Base-by-base conservation (phyloP, 2,329 filamentous ascomycete genomes). In the Aureobasidium leucospermi region DNA sequence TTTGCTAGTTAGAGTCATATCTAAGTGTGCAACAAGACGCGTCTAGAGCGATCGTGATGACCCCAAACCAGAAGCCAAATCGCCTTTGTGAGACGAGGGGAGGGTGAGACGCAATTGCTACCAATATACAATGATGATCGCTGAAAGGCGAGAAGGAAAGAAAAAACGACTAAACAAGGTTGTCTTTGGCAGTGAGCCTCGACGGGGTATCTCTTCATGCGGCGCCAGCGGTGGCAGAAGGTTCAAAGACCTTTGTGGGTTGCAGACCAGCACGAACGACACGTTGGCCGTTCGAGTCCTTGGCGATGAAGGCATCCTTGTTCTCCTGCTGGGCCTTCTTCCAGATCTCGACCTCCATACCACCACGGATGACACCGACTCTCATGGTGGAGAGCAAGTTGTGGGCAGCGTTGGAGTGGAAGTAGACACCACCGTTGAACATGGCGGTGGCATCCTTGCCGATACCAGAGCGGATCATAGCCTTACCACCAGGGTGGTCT, bases 291-390 rank as follows among this genome's bases (percentile, higher is more conserved):
- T 84, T 79, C 15, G 85, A 88, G 71, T 96, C 92, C 72, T 89
- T 91, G 73, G 90, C 83, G 65, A 88, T 86, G 61, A 86, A 84
- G 60, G 89, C 81, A 67, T 92, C 89, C 79, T 93, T 92, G 79
- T 88, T 90, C 76, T 92, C 88, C 67, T 85, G 83, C 74, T 92
- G 87, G 60, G 88, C 85, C 43, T 89, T 86, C 83, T 94, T 94
- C 90, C 90, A 95, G 75, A 94, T 91, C 80, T 95, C 90, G 31
- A 95, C 90, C 74, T 94, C 90, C 72, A 88, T 90, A 45, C 90
- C 90, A 64, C 90, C 90, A 56, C 89, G 88, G 64, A 95, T 87
- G 51, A 95, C 89, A 74, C 89, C 90, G 13, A 94, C 86, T 66
- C 90, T 83, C 89, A 94, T 94, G 66, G 89, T 94, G 7, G 88